These are phyloP conservation scores for Trichoderma sp. DNA, from an alignment of 2,329 filamentous ascomycete genomes.

Conservation along the genomic window DNA sequence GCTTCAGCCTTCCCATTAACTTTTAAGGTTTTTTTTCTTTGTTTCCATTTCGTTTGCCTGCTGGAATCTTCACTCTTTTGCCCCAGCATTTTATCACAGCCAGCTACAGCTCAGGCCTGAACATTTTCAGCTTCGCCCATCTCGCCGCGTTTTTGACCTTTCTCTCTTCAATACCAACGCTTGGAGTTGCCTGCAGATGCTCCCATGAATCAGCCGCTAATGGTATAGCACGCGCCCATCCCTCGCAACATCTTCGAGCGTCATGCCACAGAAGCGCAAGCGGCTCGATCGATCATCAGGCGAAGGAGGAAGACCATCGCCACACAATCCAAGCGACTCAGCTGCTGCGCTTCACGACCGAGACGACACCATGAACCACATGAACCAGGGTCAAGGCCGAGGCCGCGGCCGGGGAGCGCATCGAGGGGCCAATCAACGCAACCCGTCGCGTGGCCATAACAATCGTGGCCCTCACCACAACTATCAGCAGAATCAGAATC, in stretches of 20 bases:
- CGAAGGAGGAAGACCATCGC: slow-evolving; percentile 55
- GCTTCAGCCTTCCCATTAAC: not conserved
- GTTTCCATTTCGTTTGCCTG: slow-evolving; percentile 8
- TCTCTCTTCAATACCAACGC: not conserved
- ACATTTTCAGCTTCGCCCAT: not conserved
- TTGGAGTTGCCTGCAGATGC: not conserved
- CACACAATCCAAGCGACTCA: slow-evolving; percentile 59
- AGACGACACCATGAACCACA: slow-evolving; percentile 43
- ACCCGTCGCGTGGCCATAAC: slow-evolving; percentile 43
- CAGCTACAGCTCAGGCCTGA: not conserved
- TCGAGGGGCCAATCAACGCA: slow-evolving; percentile 50
- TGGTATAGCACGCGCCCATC: slow-evolving; percentile 31
- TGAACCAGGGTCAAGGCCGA: slow-evolving; percentile 41
- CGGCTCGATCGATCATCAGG: slow-evolving; percentile 49
- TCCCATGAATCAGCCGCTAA: slow-evolving; percentile 27
- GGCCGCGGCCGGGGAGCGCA: slow-evolving; percentile 48
- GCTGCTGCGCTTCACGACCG: slow-evolving; percentile 56
- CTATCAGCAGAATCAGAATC: slow-evolving; percentile 17
- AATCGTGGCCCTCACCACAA: slow-evolving; percentile 29
- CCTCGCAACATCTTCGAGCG: slow-evolving; percentile 24
- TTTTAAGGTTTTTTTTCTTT: not conserved
- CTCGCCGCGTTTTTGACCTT: not conserved
- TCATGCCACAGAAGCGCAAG: slow-evolving; percentile 60
- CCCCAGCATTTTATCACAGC: not conserved
- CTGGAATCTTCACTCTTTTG: slow-evolving; percentile 9